Evolutionary conservation across 768 basidiomycete species (phyloP), one percentile per base, ranked within the genome.

Genomic region (Boletus subcaerulescens): DNA sequence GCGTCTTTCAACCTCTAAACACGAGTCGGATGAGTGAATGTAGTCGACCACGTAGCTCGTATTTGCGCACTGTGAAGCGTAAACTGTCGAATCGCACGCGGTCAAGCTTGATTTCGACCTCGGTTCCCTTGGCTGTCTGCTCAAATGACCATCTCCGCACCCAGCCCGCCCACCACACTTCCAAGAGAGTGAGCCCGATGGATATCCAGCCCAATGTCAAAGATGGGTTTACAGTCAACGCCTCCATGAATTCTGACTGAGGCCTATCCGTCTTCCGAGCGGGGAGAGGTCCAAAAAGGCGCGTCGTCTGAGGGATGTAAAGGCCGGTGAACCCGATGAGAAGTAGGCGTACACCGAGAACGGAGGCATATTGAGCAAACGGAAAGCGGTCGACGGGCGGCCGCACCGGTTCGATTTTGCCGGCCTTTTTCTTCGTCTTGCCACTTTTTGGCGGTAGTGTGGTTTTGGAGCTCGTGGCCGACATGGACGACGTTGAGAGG

Each of bases 151-250:
- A 89, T 22, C 72, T 63, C 54, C 83, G 74, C 60, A 91, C 64
- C 76, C 82, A 86, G 4, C 80, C 80, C 2, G 80, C 85, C 88
- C 90, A 93, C 85, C 86, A 90, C 11, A 73, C 71, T 62, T 87
- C 79, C 35, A 89, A 64, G 3, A 88, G 54, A 5, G 68, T 60
- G 1, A 79, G 76, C 1, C 89, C 91, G 1, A 71, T 57, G 47
- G 78, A 79, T 38, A 84, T 70, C 73, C 83, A 90, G 5, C 73
- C 53, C 50, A 89, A 68, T 0, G 89, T 90, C 36, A 70, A 65
- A 5, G 76, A 67, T 8, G 89, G 87, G 56, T 78, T 79, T 3
- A 73, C 63, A 1, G 91, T 92, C 57, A 93, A 67, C 2, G 81
- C 75, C 39, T 80, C 82, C 20, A 93, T 71, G 69, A 91, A 89